A percentile compares a stretch with the other conserved stretches of the same genome.
These are phyloP conservation scores for Saturnispora saitoi DNA, from an alignment of 805 yeast genomes.

Conservation along the genomic window DNA sequence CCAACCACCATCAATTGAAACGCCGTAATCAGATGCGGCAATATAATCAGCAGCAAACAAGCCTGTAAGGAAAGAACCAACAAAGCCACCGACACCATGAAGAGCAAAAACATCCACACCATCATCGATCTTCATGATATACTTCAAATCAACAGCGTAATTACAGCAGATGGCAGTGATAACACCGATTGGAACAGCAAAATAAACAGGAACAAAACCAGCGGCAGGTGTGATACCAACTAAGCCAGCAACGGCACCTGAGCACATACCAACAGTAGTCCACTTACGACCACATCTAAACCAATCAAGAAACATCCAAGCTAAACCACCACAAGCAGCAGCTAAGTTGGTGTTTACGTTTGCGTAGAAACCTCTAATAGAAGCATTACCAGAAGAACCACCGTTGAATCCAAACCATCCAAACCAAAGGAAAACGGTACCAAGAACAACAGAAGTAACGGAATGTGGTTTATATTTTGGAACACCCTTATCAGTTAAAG, in stretches of 20 bases:
- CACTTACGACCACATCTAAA: slow-evolving; percentile 80
- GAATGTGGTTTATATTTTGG: slow-evolving; percentile 94
- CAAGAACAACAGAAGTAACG: slow-evolving; percentile 81
- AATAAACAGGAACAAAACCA: slow-evolving; percentile 89
- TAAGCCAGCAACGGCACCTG: slow-evolving; percentile 88
- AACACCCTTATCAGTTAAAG: slow-evolving; percentile 53
- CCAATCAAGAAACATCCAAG: slow-evolving; percentile 91
- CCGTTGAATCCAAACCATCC: slow-evolving; percentile 99
- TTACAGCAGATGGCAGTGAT: slow-evolving; percentile 73
- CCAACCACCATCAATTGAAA: slow-evolving; percentile 76
- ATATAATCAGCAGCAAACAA: slow-evolving; percentile 88
- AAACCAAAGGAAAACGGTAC: slow-evolving; percentile 92
- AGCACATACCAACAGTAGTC: slow-evolving; percentile 91
- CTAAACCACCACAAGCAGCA: slow-evolving; percentile 85
- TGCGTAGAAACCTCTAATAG: slow-evolving; percentile 92
- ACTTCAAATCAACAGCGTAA: slow-evolving; percentile 76
- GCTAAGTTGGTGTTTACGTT: slow-evolving; percentile 89
- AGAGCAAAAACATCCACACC: slow-evolving; percentile 91
- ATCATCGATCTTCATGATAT: slow-evolving; percentile 70
- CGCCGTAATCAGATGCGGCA: slow-evolving; percentile 68
- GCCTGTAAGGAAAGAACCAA: slow-evolving; percentile 81
- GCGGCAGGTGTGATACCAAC: slow-evolving; percentile 97
- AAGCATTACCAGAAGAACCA: slow-evolving; percentile 91
- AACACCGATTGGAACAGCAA: slow-evolving; percentile 76
- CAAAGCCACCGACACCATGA: slow-evolving; percentile 89